phyloP scores from a whole-genome alignment of 1,284 basidiomycete species.

The Naganishia liquefaciens region DNA sequence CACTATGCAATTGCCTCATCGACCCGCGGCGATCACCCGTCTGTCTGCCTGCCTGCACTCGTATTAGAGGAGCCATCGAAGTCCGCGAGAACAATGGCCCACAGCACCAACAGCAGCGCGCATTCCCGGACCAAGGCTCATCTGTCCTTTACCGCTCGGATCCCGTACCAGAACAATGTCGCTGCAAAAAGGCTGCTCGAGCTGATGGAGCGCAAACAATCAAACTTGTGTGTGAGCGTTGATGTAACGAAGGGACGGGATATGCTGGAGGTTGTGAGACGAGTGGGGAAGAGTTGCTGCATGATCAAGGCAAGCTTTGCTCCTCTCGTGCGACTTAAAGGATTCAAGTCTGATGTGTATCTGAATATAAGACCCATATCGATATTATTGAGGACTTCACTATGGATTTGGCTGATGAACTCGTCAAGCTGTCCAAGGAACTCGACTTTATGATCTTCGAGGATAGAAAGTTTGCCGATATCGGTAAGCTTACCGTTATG shows the following conservation, averaged over 20 bases:
- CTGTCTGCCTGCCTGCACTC: no score
- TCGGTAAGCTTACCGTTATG: conserved; percentile 63
- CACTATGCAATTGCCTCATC: no score
- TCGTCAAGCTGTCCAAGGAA: conserved; percentile 71
- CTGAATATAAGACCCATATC: conserved; percentile 76
- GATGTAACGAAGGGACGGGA: conserved; percentile 83
- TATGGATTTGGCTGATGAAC: conserved; percentile 66
- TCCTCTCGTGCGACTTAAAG: neutral
- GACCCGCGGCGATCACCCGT: no score
- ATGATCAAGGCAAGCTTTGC: conserved; percentile 76
- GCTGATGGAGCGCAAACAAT: conserved; percentile 83
- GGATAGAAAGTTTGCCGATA: conserved; percentile 99
- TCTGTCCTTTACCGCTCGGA: conserved; percentile 67
- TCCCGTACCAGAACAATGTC: conserved; percentile 65
- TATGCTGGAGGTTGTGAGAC: conserved; percentile 81
- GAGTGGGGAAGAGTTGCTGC: conserved; percentile 85
- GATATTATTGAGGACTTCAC: conserved; percentile 95
- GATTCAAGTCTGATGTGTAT: neutral
- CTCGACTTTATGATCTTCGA: conserved; percentile 98
- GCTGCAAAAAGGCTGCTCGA: conserved; percentile 75
- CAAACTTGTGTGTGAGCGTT: conserved; percentile 77
- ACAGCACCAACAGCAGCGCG: conserved; percentile 19
- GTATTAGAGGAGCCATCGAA: no score
- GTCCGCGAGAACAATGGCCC: no score
- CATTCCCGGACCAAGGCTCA: conserved; percentile 42